Conservation (phyloP, 2,329 filamentous ascomycete genomes). For the Colletotrichum sp. region DNA sequence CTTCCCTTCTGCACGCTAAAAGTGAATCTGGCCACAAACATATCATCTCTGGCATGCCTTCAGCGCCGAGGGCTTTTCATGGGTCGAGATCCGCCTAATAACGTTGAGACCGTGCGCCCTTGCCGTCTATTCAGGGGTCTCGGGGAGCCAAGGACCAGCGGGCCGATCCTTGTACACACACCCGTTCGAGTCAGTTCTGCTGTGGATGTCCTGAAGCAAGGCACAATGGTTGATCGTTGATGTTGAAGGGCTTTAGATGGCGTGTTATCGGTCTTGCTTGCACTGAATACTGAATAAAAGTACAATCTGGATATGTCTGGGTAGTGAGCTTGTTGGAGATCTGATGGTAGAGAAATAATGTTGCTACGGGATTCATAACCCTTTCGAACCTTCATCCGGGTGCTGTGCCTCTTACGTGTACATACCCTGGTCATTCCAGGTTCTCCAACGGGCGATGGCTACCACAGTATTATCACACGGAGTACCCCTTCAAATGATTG, state of each 20-base stretch:
- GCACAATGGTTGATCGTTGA: not conserved
- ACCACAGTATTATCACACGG: not conserved
- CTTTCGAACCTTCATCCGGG: not conserved
- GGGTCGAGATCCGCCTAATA: constrained; percentile 2
- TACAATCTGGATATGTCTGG: not conserved
- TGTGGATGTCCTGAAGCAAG: not conserved
- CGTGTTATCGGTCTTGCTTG: not conserved
- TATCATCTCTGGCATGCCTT: not conserved
- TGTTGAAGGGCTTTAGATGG: not conserved
- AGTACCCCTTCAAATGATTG: not conserved
- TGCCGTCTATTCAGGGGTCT: not conserved
- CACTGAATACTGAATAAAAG: not conserved
- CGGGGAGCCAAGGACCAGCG: not conserved
- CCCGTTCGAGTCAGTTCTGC: not conserved
- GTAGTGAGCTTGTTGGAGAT: not conserved
- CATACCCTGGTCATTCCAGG: not conserved
- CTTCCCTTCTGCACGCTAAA: not conserved
- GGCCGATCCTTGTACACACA: constrained; percentile 5
- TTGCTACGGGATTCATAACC: not conserved
- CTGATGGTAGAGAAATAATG: not conserved
- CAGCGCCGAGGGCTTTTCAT: not conserved
- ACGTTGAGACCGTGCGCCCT: constrained; percentile 5
- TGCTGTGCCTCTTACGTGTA: constrained; percentile 1
- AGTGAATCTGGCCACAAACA: not conserved
- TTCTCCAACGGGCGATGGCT: not conserved